These are phyloP conservation scores for Hypocrella siamensis DNA, from an alignment of 2,329 filamentous ascomycete species.

Conservation along the genomic window DNA sequence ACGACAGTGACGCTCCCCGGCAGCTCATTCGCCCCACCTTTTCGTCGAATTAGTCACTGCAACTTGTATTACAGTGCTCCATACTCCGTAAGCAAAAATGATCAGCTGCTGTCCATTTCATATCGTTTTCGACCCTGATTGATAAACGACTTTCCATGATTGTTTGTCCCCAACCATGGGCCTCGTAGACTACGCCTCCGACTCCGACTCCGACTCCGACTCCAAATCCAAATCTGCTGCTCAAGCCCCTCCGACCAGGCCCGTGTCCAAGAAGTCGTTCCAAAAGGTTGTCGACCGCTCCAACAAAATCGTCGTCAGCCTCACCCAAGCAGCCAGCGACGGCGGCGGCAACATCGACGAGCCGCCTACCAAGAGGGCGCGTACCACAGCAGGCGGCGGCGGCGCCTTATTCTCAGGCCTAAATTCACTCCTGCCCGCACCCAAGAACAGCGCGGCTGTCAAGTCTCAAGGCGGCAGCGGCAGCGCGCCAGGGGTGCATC, in stretches of 20 bases:
- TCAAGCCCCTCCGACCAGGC: constrained; percentile 13
- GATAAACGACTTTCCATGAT: no score
- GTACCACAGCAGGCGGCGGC: constrained; percentile 33
- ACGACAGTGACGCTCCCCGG: no score
- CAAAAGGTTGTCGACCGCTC: constrained; percentile 70
- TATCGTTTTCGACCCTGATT: no score
- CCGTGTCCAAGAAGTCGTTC: constrained; percentile 42
- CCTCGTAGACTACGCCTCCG: constrained; percentile 55
- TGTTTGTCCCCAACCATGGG: no score
- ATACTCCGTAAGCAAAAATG: no score
- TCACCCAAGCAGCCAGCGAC: constrained; percentile 40
- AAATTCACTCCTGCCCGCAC: constrained; percentile 73
- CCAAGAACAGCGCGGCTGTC: constrained; percentile 54
- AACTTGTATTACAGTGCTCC: no score
- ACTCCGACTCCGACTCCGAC: constrained; percentile 62
- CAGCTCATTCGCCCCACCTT: no score
- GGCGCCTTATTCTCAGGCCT: constrained; percentile 63
- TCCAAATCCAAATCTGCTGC: constrained; percentile 27
- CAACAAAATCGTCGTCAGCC: constrained; percentile 72
- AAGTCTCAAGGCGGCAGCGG: no score
- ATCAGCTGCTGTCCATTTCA: no score
- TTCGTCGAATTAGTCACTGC: no score
- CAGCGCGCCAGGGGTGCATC: constrained; percentile 36
- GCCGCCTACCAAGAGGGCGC: constrained; percentile 55
- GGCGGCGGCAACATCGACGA: constrained; percentile 15